Evolutionary conservation across 176 grass and related monocot genomes (phyloP).

Genomic region (Oryza australiensis): DNA sequence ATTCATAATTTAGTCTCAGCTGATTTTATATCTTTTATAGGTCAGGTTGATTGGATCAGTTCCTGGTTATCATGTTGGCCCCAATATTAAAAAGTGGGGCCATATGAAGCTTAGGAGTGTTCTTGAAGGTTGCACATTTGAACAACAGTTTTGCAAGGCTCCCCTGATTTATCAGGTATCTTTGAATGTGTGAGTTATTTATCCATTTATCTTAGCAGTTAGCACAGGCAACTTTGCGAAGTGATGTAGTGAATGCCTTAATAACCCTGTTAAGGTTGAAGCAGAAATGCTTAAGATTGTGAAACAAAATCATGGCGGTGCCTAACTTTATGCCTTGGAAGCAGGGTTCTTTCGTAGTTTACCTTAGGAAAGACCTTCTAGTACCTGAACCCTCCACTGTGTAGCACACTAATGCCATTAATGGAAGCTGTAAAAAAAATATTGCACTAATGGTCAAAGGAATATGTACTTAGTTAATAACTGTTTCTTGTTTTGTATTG

Average conservation of each 20-base stretch:
- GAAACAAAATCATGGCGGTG: constrained; percentile 6
- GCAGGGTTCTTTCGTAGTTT: not conserved
- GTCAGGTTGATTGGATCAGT: constrained; percentile 90
- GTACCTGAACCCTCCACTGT: not conserved
- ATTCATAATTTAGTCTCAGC: constrained; percentile 7
- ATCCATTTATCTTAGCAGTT: constrained; percentile 23
- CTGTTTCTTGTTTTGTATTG: not conserved
- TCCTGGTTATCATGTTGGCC: constrained; percentile 84
- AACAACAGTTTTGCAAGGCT: constrained; percentile 82
- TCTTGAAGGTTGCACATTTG: constrained; percentile 70
- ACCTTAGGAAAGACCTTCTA: not conserved
- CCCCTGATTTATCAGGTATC: constrained; percentile 89
- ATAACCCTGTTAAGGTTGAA: not conserved
- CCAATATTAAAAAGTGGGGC: constrained; percentile 84
- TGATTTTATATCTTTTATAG: constrained; percentile 41
- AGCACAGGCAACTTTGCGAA: constrained; percentile 19
- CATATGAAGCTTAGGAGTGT: constrained; percentile 89
- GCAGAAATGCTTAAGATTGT: not conserved
- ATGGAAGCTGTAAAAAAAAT: not conserved
- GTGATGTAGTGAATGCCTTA: constrained; percentile 4
- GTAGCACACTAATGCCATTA: constrained; percentile 4
- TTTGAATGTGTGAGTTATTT: constrained; percentile 26
- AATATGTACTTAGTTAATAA: not conserved
- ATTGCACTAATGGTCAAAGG: constrained; percentile 16
- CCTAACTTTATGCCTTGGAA: not conserved